These are phyloP conservation scores for Erigeron philadelphicus DNA, from an alignment of 140 eudicot genomes.

Conservation along the genomic window DNA sequence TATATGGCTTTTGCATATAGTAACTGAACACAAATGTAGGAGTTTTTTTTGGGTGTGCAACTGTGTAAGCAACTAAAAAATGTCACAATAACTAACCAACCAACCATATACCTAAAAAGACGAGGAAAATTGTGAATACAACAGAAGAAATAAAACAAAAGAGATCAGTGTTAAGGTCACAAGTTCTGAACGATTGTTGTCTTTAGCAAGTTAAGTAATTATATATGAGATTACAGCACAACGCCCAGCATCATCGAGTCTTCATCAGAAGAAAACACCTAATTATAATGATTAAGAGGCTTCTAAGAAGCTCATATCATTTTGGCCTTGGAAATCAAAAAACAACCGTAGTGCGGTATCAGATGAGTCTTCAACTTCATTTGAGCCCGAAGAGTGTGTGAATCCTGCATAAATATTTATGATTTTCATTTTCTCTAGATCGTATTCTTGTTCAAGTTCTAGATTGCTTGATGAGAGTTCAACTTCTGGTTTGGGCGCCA, in stretches of 20 bases:
- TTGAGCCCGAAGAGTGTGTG: conserved; percentile 49
- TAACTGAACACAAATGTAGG: too few species aligned
- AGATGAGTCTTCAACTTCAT: conserved; percentile 65
- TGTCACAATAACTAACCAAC: too few species aligned
- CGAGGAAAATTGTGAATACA: too few species aligned
- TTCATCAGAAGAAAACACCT: conserved; percentile 17
- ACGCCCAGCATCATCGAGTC: conserved; percentile 16
- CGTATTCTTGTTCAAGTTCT: conserved; percentile 19
- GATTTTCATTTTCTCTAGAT: conserved; percentile 6
- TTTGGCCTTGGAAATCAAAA: conserved; percentile 61
- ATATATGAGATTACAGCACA: conserved; percentile 23
- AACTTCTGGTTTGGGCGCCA: conserved; percentile 24
- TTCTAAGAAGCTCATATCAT: conserved; percentile 90
- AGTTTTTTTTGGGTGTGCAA: too few species aligned
- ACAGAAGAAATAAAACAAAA: too few species aligned
- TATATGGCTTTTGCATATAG: too few species aligned
- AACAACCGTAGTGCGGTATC: conserved; percentile 69
- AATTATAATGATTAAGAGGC: conserved; percentile 33
- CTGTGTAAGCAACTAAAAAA: too few species aligned
- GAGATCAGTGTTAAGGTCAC: background rate
- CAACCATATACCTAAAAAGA: too few species aligned
- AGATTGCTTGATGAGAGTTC: conserved; percentile 32
- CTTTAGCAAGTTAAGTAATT: conserved; percentile 12
- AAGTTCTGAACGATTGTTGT: conserved; percentile 6
- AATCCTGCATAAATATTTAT: conserved; percentile 23